phyloP scores from a whole-genome alignment of 116 monocot species.

The Trichopus zeylanicus region DNA sequence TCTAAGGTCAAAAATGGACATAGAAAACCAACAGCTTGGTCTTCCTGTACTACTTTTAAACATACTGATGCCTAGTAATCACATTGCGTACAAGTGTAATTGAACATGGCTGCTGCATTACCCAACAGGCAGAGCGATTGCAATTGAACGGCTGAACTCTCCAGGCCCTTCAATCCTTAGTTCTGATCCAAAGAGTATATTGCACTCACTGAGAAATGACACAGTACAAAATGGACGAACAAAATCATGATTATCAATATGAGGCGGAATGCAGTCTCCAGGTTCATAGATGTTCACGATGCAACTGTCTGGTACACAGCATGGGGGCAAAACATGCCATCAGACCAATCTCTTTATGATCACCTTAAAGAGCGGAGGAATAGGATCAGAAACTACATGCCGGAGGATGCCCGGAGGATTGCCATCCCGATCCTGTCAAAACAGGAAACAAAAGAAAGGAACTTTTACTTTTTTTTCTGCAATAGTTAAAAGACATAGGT shows the following conservation, averaged over 20 bases:
- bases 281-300: constrained; percentile 81
- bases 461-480: too few species aligned
- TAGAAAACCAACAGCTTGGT: too few species aligned
- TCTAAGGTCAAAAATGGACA: too few species aligned
- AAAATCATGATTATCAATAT: constrained; percentile 83
- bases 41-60: too few species aligned
- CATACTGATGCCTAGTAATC: too few species aligned
- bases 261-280: constrained; percentile 78
- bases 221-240: constrained; percentile 69
- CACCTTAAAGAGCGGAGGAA: constrained; percentile 64
- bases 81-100: too few species aligned
- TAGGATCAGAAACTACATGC: constrained; percentile 34
- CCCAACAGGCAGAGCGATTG: constrained; percentile 75
- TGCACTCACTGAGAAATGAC: constrained; percentile 69
- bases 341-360: constrained; percentile 70
- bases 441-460: background rate
- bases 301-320: constrained; percentile 86
- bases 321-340: constrained; percentile 71
- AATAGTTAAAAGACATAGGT: too few species aligned
- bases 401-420: constrained; percentile 70
- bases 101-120: too few species aligned
- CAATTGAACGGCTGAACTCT: constrained; percentile 37
- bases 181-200: constrained; percentile 60
- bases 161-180: constrained; percentile 37
- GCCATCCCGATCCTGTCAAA: constrained; percentile 66